A percentile compares a stretch with the other conserved stretches of the same genome.
Evolutionary conservation across 768 basidiomycete species (phyloP).

Genomic region (Hypholoma fasciculare): DNA sequence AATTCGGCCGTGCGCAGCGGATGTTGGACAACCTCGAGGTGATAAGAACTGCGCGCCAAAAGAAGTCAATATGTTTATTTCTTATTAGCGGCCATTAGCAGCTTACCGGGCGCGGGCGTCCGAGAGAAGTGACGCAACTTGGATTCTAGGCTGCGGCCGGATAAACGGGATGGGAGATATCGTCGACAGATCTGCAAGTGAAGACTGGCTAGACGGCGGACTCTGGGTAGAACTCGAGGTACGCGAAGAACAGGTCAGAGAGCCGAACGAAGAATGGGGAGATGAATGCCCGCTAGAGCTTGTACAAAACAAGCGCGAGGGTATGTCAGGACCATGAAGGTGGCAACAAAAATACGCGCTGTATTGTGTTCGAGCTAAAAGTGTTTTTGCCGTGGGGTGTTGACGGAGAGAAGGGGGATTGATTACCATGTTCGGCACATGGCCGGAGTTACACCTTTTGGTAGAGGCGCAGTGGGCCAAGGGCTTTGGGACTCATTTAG

Average conservation of each 20-base stretch:
- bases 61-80: background rate
- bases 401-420: constrained; percentile 22
- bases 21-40: constrained; percentile 84
- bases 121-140: constrained; percentile 57
- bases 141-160: constrained; percentile 51
- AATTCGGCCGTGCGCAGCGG: constrained; percentile 84
- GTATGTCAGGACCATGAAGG: constrained; percentile 9
- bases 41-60: constrained; percentile 54
- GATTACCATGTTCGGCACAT: constrained; percentile 27
- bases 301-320: constrained; percentile 23
- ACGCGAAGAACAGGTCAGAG: constrained; percentile 36
- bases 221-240: constrained; percentile 40
- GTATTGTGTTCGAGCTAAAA: constrained; percentile 8
- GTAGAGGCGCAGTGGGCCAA: constrained; percentile 1
- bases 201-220: constrained; percentile 43
- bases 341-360: constrained; percentile 22
- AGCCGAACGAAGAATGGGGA: constrained; percentile 43
- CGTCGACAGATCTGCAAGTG: constrained; percentile 35
- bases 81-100: background rate
- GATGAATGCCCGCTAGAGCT: constrained; percentile 45
- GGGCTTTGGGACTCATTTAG: constrained; percentile 7
- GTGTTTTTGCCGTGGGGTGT: constrained; percentile 19
- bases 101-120: constrained; percentile 55
- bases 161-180: constrained; percentile 31
- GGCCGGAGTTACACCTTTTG: constrained; percentile 16